Conservation (phyloP, 805 yeast species). For the Candida nanaspora region DNA sequence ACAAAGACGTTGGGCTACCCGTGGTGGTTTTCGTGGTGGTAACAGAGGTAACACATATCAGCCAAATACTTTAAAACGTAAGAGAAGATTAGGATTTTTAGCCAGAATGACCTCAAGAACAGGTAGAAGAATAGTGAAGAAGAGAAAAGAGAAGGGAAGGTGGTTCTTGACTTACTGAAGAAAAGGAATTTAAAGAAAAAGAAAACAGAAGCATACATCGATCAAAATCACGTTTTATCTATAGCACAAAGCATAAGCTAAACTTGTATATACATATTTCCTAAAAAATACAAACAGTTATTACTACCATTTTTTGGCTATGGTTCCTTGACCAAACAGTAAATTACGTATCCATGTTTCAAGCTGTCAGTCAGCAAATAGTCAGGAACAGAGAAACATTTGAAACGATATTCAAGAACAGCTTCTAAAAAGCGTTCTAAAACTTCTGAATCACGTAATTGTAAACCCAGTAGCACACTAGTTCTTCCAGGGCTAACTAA, state of each 20-base stretch:
- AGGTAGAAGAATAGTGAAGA: conserved; percentile 71
- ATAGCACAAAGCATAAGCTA: no score
- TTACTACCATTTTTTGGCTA: no score
- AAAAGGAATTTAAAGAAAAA: not conserved
- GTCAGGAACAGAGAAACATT: conserved; percentile 27
- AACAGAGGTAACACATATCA: conserved; percentile 91
- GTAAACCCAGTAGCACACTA: conserved; percentile 39
- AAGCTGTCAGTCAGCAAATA: conserved; percentile 25
- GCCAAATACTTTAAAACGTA: conserved; percentile 85
- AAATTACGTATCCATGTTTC: conserved; percentile 39
- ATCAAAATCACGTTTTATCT: no score
- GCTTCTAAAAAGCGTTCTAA: conserved; percentile 38
- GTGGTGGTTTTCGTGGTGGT: conserved; percentile 62
- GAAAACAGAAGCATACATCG: not conserved
- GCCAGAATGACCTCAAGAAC: conserved; percentile 68
- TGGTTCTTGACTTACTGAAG: conserved; percentile 80
- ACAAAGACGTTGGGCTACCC: conserved; percentile 26
- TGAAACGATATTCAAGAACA: conserved; percentile 20
- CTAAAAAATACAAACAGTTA: not conserved
- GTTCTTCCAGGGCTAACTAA: conserved; percentile 22
- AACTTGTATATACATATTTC: no score
- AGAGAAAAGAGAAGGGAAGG: conserved; percentile 84
- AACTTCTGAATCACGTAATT: conserved; percentile 45
- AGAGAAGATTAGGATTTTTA: conserved; percentile 84
- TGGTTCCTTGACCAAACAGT: no score